These are phyloP conservation scores for Colletotrichum graminicola DNA, from an alignment of 2,329 filamentous ascomycete genomes.

Conservation along the genomic window DNA sequence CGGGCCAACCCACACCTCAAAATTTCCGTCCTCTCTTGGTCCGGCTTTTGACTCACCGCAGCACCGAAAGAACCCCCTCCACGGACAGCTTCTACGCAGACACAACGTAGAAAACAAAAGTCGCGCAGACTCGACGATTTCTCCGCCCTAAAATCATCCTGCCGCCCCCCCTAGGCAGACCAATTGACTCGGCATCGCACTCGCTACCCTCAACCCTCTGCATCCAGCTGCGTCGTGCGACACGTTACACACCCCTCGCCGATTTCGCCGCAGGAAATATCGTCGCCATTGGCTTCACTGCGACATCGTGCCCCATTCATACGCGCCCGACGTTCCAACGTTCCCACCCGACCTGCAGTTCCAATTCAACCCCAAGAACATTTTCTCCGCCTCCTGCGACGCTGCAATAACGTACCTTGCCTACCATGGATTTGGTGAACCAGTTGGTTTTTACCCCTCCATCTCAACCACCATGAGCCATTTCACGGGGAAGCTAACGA, in stretches of 20 bases:
- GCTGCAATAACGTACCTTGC: conserved; percentile 24
- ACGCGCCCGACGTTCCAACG: conserved; percentile 36
- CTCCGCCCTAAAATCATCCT: neutral
- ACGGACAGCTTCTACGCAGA: conserved; percentile 35
- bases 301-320: conserved; percentile 33
- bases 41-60: conserved; percentile 39
- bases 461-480: conserved; percentile 23
- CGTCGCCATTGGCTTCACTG: conserved; percentile 37
- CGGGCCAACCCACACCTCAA: conserved; percentile 34
- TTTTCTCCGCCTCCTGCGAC: conserved; percentile 2
- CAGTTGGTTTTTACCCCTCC: conserved; percentile 55
- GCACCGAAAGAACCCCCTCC: conserved; percentile 10
- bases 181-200: conserved; percentile 33
- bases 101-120: conserved; percentile 24
- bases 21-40: conserved; percentile 27
- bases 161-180: conserved; percentile 3
- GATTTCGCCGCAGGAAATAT: conserved; percentile 30
- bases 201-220: conserved; percentile 16
- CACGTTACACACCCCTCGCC: conserved; percentile 3
- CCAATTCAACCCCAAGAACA: conserved; percentile 6
- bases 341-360: conserved; percentile 24
- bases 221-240: conserved; percentile 13
- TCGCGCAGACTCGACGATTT: conserved; percentile 26
- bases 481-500: conserved; percentile 40
- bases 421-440: conserved; percentile 66